Evolutionary conservation across 225 moss, liverwort and hornwort species (phyloP), one percentile per base, ranked within the genome.

Genomic region (Ulota crispa): DNA sequence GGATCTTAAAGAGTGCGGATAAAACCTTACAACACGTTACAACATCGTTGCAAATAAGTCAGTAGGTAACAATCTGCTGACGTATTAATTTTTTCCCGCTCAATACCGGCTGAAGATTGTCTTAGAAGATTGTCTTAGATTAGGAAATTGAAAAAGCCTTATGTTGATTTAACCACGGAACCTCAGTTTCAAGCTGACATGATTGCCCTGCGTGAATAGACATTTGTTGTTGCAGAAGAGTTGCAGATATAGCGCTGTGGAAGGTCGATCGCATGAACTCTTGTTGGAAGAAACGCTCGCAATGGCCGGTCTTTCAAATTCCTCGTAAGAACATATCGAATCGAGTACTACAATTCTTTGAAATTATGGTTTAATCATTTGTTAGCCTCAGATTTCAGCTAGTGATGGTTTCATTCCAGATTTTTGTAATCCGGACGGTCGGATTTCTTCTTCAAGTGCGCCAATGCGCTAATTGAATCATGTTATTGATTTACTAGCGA

Each of bases 241-340:
- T 70, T 80, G 55, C 26, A 70, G 55, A 42, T 11, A 80, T 11
- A 80, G 36, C 7, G 16, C 21, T 31, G 12, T 31, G 23, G 55
- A 55, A 34, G 67, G 4, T 55, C 62, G 54, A 78, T 74, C 74
- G 60, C 34, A 45, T 9, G 28, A 45, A n/a, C 41, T 39, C 27
- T 63, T 50, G 4, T 4, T 32, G 60, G 3, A 10, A 19, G 73
- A 80, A 83, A 86, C 86, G 72, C 50, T 70, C 61, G 54, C 34
- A 34, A 64, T 64, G 36, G 19, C 6, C 8, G 76, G 53, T 87
- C 72, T 87, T 84, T 56, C 83, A 78, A 54, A 61, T 81, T 76
- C 77, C 77, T 77, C 59, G 13, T 4, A 5, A 60, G 77, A 24
- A 45, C 56, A 53, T 0, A 54, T 50, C 32, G 16, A 76, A 80